Evolutionary conservation across 2,329 filamentous ascomycete genomes (phyloP).

Genomic region (Uncinocarpus reesii): DNA sequence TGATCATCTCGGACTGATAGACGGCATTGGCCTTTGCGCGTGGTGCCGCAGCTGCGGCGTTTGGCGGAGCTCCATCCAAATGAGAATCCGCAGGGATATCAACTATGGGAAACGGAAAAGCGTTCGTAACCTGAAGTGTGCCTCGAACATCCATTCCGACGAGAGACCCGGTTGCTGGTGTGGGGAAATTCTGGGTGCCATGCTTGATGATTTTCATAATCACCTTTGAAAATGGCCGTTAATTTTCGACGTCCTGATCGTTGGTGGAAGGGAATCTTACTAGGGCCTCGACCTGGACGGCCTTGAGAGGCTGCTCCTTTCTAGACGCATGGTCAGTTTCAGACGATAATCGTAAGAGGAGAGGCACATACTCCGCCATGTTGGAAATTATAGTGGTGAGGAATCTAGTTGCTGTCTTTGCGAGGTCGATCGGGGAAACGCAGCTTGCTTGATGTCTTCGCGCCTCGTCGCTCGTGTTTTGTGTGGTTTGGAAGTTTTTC

Average conservation of each 20-base stretch:
- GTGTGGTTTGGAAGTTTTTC: conserved; percentile 11
- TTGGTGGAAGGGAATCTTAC: conserved; percentile 42
- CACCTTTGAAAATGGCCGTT: conserved; percentile 46
- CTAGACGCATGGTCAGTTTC: conserved; percentile 26
- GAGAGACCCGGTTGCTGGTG: conserved; percentile 76
- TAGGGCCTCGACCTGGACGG: conserved; percentile 89
- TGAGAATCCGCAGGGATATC: conserved; percentile 62
- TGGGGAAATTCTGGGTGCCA: conserved; percentile 77
- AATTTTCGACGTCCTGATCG: not conserved
- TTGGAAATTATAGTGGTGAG: not conserved
- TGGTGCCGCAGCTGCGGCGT: conserved; percentile 74
- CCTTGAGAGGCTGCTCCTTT: conserved; percentile 65
- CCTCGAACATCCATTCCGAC: conserved; percentile 84
- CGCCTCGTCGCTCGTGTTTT: not conserved
- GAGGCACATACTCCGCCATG: conserved; percentile 18
- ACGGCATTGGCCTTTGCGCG: conserved; percentile 78
- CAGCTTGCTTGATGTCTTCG: not conserved
- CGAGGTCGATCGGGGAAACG: not conserved
- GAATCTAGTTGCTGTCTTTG: not conserved
- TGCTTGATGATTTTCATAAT: conserved; percentile 98
- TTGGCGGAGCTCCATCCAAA: conserved; percentile 57
- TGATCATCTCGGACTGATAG: conserved; percentile 96
- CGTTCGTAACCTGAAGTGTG: conserved; percentile 82
- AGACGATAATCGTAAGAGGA: conserved; percentile 12
- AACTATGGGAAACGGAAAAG: conserved; percentile 81